Base-by-base conservation (phyloP, 495 filamentous ascomycete genomes). In the Mytilinidion resinicola region DNA sequence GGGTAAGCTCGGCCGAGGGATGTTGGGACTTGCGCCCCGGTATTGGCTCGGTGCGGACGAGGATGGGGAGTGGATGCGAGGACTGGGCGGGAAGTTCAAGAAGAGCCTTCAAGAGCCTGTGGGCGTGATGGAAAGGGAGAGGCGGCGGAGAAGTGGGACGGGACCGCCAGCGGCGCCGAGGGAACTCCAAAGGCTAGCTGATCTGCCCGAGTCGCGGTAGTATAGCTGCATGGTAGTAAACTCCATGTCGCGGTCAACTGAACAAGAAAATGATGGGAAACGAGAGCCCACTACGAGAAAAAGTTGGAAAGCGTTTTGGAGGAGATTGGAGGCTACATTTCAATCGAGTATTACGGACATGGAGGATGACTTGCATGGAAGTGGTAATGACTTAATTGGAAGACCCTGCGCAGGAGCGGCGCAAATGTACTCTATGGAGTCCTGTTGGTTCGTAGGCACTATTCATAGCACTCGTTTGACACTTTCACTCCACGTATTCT, bases 41-140 rank as follows among this genome's bases (percentile, higher is more conserved):
- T 96, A 92, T 69, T 96, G 90, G 91, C 70, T 92, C 8, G 89
- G 82, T 36, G 64, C 57, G 37, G 73, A 76, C 56, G 75, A 74
- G 55, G 76, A 77, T 36, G 72, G 65, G 1, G 67, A 77, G 62
- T 90, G 86, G 86, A 77, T 82, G 60, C 71, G 74, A 49, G 76
- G 75, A 1, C 71, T 87, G 37, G 75, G 77, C 39, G 77, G 79
- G 33, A 81, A 79, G 67, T 85, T 89, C 68, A 62, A 53, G 48
- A 61, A 64, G 56, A 64, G 33, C 21, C 48, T 50, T 20, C 47
- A 56, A 60, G 53, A 69, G 53, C 17, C 62, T 59, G 38, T 70
- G 19, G 85, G 83, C 9, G 76, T 84, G 15, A 60, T 81, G 5
- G 86, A 89, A 66, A 73, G 86, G 52, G 86, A 89, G 66, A 71